Base-by-base conservation (phyloP, 2,329 filamentous ascomycete species). In the Arachnomyces sp. region DNA sequence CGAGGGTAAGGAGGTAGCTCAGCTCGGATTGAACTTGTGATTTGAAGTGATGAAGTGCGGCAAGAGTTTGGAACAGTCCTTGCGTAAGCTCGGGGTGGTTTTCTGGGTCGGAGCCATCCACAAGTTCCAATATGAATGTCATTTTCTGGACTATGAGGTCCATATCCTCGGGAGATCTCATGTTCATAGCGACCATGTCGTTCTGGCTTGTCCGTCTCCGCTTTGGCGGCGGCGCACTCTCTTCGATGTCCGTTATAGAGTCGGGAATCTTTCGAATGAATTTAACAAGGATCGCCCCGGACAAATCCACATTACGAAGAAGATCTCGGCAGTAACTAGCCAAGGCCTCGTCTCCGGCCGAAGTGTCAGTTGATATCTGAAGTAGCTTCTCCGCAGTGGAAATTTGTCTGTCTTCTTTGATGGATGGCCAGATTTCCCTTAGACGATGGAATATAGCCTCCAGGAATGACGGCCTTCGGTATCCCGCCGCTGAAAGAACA, bases 1-100 rank as follows among this genome's bases (percentile, higher is more conserved):
- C 80, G 38, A 96, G 67, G 49, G 84, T 86, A 59, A 96, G 84
- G 31, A 96, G 70, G 64, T 96, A 96, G 12, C 88, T 86, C 45
- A 95, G 74, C 57, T 93, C 89, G 0, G 88, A 90, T 31, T 84
- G 81, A 17, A 89, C 79, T 43, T 90, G 77, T 17, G 79, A 76
- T 58, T 85, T 83, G 58, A 92, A 84, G 45, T 87, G 82, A 52
- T 94, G 88, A 16, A 98, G 73, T 54, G 94, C 85, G 4, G 82
- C 81, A n/a, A 98, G 74, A 1, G 85, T 76, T 42, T 82, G 80
- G 65, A 96, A 98, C 3, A 98, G 71, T 18, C 77, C 79, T 43
- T 80, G 79, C 4, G 94, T 72, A 30, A 98, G 70, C 53, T 85
- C 77, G 0, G 84, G 64, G 57, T 94, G 84, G 20, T 77, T 73